phyloP scores from a whole-genome alignment of 176 grass and related monocot species.

The Phragmites australis region DNA sequence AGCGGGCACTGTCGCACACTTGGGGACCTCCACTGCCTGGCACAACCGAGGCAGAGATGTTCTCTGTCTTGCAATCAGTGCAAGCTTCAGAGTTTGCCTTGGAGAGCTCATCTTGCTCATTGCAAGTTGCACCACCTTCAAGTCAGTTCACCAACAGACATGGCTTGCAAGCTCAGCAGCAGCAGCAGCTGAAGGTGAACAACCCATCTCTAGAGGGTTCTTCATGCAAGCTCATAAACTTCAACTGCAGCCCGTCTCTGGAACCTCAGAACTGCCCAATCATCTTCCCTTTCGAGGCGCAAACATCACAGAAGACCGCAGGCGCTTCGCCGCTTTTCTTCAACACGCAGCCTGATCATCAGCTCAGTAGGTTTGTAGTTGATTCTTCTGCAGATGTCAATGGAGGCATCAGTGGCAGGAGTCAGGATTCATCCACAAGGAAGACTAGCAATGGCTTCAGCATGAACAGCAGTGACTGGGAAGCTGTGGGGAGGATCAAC shows the following conservation, averaged over 20 bases:
- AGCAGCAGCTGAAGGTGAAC: conserved; percentile 27
- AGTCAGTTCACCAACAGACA: conserved; percentile 40
- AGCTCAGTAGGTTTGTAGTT: conserved; percentile 44
- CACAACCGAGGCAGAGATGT: conserved; percentile 45
- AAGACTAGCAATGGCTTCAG: conserved; percentile 40
- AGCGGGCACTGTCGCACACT: conserved; percentile 60
- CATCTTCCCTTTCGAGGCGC: conserved; percentile 48
- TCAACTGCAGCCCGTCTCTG: conserved; percentile 42
- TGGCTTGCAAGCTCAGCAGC: conserved; percentile 48
- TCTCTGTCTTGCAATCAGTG: conserved; percentile 37
- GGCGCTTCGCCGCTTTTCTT: conserved; percentile 48
- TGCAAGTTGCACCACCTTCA: conserved; percentile 48
- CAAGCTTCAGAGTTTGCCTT: conserved; percentile 50
- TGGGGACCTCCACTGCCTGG: conserved; percentile 53
- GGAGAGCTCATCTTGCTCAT: conserved; percentile 51
- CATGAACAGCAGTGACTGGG: conserved; percentile 54
- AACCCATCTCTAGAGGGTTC: conserved; percentile 37
- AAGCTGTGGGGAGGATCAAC: conserved; percentile 26
- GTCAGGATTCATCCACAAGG: conserved; percentile 20
- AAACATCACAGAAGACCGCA: conserved; percentile 30
- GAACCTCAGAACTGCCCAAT: conserved; percentile 42
- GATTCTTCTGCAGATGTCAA: conserved; percentile 48
- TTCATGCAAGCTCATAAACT: conserved; percentile 58
- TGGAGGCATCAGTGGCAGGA: conserved; percentile 19
- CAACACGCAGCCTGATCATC: conserved; percentile 57